Evolutionary conservation across 2,329 filamentous ascomycete species (phyloP), one percentile per base, ranked within the genome.

Genomic region (Fusarium duplospermum): DNA sequence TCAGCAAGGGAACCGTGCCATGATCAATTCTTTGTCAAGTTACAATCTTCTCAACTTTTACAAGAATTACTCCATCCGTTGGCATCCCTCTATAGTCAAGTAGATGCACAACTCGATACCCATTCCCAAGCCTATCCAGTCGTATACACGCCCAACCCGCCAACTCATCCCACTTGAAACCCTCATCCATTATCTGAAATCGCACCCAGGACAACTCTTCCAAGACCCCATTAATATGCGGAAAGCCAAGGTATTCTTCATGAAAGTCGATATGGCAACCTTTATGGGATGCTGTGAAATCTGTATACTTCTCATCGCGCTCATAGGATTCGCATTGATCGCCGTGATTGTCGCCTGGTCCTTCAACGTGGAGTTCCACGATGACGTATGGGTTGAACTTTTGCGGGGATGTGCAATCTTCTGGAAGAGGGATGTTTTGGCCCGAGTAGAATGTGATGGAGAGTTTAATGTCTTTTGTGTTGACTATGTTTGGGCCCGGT

Each of bases 111-210:
- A 98, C 91, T 10, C 95, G 87, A 75, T 93, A 93, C 1, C 96
- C 96, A 31, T 89, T 85, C 69, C 90, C 90, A 67, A 98, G 82
- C 10, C 95, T 89, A 83, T 98, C 95, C 24, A 98, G 89, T 38
- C 95, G 89, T 76, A 97, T 92, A 79, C 95, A 98, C 2, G 93
- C 91, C 96, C 96, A 98, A 2, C 93, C 94, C 13, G 94, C 92
- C 66, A 98, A 83, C 67, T 93, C 89, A 78, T 98, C 95, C 71
- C 89, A 88, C 4, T 92, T 91, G 74, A 95, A 89, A 81, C 95
- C 93, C 75, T 97, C 93, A 81, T 98, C 94, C 82, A 95, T 93
- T 74, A 98, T 87, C 77, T 97, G 94, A 86, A 98, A 94, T 77
- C 93, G 87, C 64, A 94, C 86, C 84, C 95, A 95, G 31, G 91